Percentiles rank a stretch among this genome's conserved stretches.
These are phyloP conservation scores for Aspergillus sparsus DNA, from an alignment of 495 filamentous ascomycete species.

Conservation along the genomic window DNA sequence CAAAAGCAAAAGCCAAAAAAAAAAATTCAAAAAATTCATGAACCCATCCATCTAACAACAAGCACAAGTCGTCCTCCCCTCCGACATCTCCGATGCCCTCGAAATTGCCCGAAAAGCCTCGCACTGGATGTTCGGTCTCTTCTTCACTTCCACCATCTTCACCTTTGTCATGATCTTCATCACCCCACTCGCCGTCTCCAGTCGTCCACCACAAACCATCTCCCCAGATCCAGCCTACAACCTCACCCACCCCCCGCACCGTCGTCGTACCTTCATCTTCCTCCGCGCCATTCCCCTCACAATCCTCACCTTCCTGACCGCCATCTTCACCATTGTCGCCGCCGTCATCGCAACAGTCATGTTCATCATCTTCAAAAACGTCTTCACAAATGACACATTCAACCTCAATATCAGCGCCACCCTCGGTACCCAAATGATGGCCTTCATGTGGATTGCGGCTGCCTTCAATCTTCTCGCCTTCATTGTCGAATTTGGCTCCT, in stretches of 20 bases:
- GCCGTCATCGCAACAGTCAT: constrained; percentile 77
- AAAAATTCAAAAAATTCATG: constrained; percentile 14
- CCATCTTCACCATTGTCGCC: constrained; percentile 67
- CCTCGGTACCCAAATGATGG: constrained; percentile 75
- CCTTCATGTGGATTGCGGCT: constrained; percentile 84
- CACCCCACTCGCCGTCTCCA: constrained; percentile 55
- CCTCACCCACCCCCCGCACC: constrained; percentile 35
- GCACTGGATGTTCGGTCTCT: constrained; percentile 89
- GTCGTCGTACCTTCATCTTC: constrained; percentile 48
- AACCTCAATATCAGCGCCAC: constrained; percentile 74
- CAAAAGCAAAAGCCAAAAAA: constrained; percentile 1
- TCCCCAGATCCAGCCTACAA: constrained; percentile 26
- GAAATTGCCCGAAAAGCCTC: constrained; percentile 74
- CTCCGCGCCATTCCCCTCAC: constrained; percentile 54
- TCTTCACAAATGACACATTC: constrained; percentile 59
- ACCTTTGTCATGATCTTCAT: constrained; percentile 69
- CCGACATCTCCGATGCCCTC: constrained; percentile 68
- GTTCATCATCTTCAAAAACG: constrained; percentile 74
- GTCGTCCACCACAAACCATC: constrained; percentile 50
- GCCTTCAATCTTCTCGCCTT: constrained; percentile 67
- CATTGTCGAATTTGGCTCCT: constrained; percentile 68
- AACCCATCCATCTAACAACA: constrained; percentile 7
- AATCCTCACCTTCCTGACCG: constrained; percentile 61
- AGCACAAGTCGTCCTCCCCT: constrained; percentile 72
- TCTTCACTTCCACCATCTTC: constrained; percentile 67